Conservation (phyloP, 2,329 filamentous ascomycete species). For the Trichoderma hamatum region DNA sequence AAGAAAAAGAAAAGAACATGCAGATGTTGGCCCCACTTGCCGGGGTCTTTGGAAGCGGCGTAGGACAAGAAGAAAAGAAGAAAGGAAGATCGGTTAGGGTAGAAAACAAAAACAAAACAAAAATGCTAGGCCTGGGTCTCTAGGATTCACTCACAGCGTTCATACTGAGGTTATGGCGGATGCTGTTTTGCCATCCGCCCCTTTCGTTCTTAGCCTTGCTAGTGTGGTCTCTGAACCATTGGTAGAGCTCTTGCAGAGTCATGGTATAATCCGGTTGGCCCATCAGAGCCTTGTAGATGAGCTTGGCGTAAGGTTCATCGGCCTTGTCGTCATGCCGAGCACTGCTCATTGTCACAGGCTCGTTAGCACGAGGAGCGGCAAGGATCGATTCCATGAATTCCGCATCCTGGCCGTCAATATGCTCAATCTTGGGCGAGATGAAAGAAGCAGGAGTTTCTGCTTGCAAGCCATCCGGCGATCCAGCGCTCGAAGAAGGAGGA, state of each 20-base stretch:
- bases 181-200: slow-evolving; percentile 93
- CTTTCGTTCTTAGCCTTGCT: slow-evolving; percentile 74
- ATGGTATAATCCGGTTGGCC: slow-evolving; percentile 68
- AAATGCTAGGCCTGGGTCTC: background rate
- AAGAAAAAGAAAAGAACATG: background rate
- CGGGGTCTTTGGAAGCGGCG: background rate
- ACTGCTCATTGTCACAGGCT: background rate
- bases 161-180: slow-evolving; percentile 95
- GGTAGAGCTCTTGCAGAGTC: slow-evolving; percentile 83
- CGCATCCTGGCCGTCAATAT: background rate
- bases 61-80: background rate
- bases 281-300: slow-evolving; percentile 77
- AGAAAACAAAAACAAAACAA: background rate
- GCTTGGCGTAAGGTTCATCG: slow-evolving; percentile 75
- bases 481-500: slow-evolving; percentile 27
- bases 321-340: slow-evolving; percentile 50
- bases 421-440: slow-evolving; percentile 23
- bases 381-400: slow-evolving; percentile 5
- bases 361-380: background rate
- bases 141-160: slow-evolving; percentile 69
- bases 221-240: slow-evolving; percentile 85
- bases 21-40: background rate
- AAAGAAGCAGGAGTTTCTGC: slow-evolving; percentile 30
- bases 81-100: background rate
- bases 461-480: slow-evolving; percentile 31